phyloP scores from a whole-genome alignment of 1,284 basidiomycete genomes.

The Flammula alnicola region DNA sequence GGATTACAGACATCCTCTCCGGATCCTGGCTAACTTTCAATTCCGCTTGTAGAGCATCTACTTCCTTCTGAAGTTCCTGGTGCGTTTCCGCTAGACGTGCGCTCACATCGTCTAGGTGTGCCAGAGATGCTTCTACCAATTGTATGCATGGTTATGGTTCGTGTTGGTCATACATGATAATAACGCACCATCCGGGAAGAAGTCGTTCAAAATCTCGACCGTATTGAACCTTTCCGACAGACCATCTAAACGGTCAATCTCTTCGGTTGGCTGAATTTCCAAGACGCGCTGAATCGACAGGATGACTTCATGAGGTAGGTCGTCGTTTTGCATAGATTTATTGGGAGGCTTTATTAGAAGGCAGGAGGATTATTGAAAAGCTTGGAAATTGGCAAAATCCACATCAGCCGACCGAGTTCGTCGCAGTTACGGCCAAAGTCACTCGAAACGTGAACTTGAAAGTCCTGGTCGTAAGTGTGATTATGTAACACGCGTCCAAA shows the following conservation, averaged over 20 bases:
- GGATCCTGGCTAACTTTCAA: conserved; percentile 81
- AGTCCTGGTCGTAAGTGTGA: not conserved
- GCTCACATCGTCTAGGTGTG: conserved; percentile 66
- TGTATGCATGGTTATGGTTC: too few relatives aligned
- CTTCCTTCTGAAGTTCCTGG: conserved; percentile 70
- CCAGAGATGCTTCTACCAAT: conserved; percentile 73
- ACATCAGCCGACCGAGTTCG: too few relatives aligned
- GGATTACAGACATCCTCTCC: conserved; percentile 83
- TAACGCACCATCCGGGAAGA: conserved; percentile 76
- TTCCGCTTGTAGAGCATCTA: conserved; percentile 68
- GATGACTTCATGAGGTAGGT: conserved; percentile 68
- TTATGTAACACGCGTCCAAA: conserved; percentile 2
- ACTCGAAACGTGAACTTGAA: too few relatives aligned
- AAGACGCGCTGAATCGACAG: conserved; percentile 71
- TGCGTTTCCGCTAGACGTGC: conserved; percentile 64
- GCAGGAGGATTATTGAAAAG: not conserved
- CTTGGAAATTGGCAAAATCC: too few relatives aligned
- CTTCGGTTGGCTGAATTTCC: conserved; percentile 50
- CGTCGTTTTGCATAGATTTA: conserved; percentile 43
- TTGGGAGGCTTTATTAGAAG: not conserved
- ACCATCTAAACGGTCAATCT: conserved; percentile 59
- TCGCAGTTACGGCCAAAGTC: too few relatives aligned
- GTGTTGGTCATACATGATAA: too few relatives aligned
- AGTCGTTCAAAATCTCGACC: conserved; percentile 65
- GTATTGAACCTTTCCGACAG: conserved; percentile 63